Evolutionary conservation across 352 stramenopile species (phyloP).

Genomic region (Pythium rhizo-oryzae): DNA sequence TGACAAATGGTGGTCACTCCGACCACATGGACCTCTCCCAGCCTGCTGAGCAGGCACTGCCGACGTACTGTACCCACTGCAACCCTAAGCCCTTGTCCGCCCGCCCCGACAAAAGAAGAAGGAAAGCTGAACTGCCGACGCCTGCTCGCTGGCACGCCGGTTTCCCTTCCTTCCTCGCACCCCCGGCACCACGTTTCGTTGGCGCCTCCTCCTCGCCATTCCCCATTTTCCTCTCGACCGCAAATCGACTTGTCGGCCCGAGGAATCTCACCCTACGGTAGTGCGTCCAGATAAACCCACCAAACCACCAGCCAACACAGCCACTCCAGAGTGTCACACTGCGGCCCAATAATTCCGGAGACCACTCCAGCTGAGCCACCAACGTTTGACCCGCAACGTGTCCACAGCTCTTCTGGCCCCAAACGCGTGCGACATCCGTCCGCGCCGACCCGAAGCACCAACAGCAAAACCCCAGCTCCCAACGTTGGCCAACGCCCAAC

Average conservation of each 20-base stretch:
- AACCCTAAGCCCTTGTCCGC: slow-evolving; percentile 22
- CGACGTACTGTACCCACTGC: background rate
- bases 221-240: background rate
- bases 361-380: slow-evolving; percentile 15
- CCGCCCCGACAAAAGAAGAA: background rate
- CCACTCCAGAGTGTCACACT: slow-evolving; percentile 18
- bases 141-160: slow-evolving; percentile 5
- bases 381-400: background rate
- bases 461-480: background rate
- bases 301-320: slow-evolving; percentile 9
- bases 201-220: background rate
- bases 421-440: slow-evolving; percentile 3
- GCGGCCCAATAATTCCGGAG: slow-evolving; percentile 17
- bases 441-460: background rate
- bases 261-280: background rate
- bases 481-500: background rate
- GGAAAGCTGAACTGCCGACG: slow-evolving; percentile 1
- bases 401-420: background rate
- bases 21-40: slow-evolving; percentile 13
- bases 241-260: background rate
- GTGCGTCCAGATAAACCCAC: background rate
- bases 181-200: background rate
- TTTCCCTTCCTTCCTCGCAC: background rate
- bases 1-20: slow-evolving; percentile 31
- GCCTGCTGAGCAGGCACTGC: background rate